Percentiles rank a stretch among this genome's conserved stretches.
Conservation (phyloP, 768 basidiomycete genomes). For the Brasilioporus rufonigricans region DNA sequence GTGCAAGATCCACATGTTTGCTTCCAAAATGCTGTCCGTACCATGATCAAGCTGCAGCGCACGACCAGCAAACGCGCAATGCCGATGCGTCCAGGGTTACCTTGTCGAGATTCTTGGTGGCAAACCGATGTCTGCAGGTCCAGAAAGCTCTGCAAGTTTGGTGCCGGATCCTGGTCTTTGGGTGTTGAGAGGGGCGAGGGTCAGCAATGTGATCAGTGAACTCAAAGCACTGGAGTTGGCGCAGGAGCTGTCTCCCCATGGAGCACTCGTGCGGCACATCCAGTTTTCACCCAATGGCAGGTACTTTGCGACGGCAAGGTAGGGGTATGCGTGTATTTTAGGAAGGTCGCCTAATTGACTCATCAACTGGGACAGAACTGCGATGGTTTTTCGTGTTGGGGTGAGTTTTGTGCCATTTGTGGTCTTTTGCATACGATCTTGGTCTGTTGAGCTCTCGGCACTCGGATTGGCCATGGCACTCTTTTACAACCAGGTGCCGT, state of each 20-base stretch:
- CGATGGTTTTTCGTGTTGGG: conserved; percentile 45
- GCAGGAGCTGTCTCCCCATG: conserved; percentile 41
- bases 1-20: conserved; percentile 29
- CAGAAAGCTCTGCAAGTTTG: conserved; percentile 12
- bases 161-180: conserved; percentile 13
- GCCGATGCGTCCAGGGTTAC: conserved; percentile 20
- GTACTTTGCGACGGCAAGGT: conserved; percentile 55
- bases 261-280: conserved; percentile 49
- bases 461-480: conserved; percentile 54
- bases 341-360: too few relatives aligned
- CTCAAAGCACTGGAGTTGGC: conserved; percentile 37
- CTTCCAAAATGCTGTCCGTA: conserved; percentile 39
- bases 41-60: conserved; percentile 41
- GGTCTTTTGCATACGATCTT: too few relatives aligned
- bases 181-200: conserved; percentile 37
- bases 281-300: too few relatives aligned
- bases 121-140: conserved; percentile 13
- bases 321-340: too few relatives aligned
- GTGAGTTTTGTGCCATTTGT: too few relatives aligned
- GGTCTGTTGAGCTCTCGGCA: too few relatives aligned
- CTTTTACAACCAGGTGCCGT: conserved; percentile 61
- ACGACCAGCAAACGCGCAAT: conserved; percentile 25
- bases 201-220: conserved; percentile 38
- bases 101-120: conserved; percentile 30
- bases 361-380: conserved; percentile 52